A percentile compares a stretch with the other conserved stretches of the same genome.
phyloP scores from a whole-genome alignment of 345 rosid species.

The Microthlaspi erraticum region DNA sequence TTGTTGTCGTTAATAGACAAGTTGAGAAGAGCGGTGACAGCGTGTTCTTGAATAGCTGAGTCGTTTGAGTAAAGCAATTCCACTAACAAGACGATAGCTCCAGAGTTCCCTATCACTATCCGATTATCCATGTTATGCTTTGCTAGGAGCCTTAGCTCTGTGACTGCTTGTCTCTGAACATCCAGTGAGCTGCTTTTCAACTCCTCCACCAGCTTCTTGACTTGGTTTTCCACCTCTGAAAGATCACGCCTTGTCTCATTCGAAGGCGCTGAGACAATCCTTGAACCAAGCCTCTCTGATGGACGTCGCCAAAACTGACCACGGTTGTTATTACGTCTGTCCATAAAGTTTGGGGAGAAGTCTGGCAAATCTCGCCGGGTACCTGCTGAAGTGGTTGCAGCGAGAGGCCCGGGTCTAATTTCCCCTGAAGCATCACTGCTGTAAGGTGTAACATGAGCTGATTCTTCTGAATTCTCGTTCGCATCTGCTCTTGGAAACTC shows the following conservation, averaged over 20 bases:
- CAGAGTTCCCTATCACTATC: slow-evolving; percentile 81
- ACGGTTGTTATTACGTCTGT: slow-evolving; percentile 55
- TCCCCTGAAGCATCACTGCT: slow-evolving; percentile 85
- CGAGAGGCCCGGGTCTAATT: slow-evolving; percentile 58
- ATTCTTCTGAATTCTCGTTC: slow-evolving; percentile 62
- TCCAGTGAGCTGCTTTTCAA: slow-evolving; percentile 64
- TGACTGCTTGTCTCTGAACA: slow-evolving; percentile 67
- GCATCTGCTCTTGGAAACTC: slow-evolving; percentile 62
- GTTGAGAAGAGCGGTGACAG: slow-evolving; percentile 95
- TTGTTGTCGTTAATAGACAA: slow-evolving; percentile 91
- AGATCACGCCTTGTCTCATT: slow-evolving; percentile 76
- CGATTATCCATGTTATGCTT: slow-evolving; percentile 89
- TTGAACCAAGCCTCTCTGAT: slow-evolving; percentile 73
- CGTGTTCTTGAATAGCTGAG: slow-evolving; percentile 68
- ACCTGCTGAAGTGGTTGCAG: slow-evolving; percentile 51
- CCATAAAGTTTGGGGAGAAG: slow-evolving; percentile 60
- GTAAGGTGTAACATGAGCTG: slow-evolving; percentile 62
- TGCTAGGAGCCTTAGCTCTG: slow-evolving; percentile 72
- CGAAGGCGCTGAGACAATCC: slow-evolving; percentile 71
- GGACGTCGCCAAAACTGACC: slow-evolving; percentile 82
- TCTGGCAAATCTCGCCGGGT: slow-evolving; percentile 63
- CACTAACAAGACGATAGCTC: slow-evolving; percentile 77
- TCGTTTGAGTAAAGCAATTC: slow-evolving; percentile 70
- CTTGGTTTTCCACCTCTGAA: slow-evolving; percentile 75
- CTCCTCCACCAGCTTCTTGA: slow-evolving; percentile 72